phyloP scores from a whole-genome alignment of 2,329 filamentous ascomycete genomes.

The Exserohilum rostratum region DNA sequence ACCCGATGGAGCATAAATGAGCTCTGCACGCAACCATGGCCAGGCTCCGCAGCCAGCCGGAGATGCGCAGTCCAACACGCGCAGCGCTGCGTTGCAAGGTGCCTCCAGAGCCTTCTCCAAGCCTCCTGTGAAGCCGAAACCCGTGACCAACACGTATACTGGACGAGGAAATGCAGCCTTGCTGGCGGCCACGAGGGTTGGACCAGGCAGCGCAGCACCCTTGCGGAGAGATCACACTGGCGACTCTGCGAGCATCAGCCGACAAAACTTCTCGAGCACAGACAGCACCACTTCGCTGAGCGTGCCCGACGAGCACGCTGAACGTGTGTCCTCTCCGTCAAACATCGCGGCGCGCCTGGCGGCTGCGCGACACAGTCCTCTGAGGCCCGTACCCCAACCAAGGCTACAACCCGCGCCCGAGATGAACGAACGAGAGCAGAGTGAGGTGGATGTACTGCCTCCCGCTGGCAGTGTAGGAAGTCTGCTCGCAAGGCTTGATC shows the following conservation, averaged over 20 bases:
- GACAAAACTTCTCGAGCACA: slow-evolving; percentile 34
- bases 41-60: slow-evolving; percentile 38
- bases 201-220: slow-evolving; percentile 34
- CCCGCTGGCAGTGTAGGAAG: slow-evolving; percentile 43
- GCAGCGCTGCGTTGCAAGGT: slow-evolving; percentile 56
- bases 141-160: slow-evolving; percentile 48
- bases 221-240: slow-evolving; percentile 41
- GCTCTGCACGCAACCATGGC: slow-evolving; percentile 40
- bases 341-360: slow-evolving; percentile 67
- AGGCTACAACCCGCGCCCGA: slow-evolving; percentile 6
- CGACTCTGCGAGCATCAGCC: slow-evolving; percentile 33
- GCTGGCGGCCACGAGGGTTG: slow-evolving; percentile 53
- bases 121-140: slow-evolving; percentile 50
- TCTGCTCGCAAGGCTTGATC: slow-evolving; percentile 39
- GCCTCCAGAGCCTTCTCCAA: slow-evolving; percentile 57
- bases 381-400: slow-evolving; percentile 28
- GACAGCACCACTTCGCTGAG: slow-evolving; percentile 40
- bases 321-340: slow-evolving; percentile 60
- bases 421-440: slow-evolving; percentile 30
- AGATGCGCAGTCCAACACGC: slow-evolving; percentile 47
- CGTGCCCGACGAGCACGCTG: slow-evolving; percentile 34
- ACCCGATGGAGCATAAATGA: slow-evolving; percentile 49
- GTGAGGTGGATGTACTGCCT: slow-evolving; percentile 40
- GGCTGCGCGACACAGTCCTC: slow-evolving; percentile 65
- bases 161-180: slow-evolving; percentile 52